Evolutionary conservation across 257 asterid genomes (phyloP).

Genomic region (Sherardia arvensis): DNA sequence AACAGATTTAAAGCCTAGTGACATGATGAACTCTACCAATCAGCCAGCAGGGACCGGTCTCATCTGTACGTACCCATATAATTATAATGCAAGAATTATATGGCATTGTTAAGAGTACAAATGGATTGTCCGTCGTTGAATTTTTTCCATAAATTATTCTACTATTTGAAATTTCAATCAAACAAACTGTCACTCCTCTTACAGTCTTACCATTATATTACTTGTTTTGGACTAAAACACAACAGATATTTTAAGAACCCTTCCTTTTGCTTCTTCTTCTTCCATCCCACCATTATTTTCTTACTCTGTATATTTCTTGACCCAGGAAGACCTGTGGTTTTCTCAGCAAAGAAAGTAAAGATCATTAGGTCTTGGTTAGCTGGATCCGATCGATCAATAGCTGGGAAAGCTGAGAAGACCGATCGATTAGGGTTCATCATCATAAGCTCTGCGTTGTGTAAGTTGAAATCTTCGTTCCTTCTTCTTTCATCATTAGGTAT

Average conservation of each 20-base stretch:
- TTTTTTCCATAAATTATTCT: slow-evolving; percentile 5
- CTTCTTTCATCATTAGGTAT: neutral
- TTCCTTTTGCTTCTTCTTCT: neutral
- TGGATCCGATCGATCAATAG: neutral
- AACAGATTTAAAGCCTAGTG: neutral
- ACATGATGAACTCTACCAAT: slow-evolving; percentile 50
- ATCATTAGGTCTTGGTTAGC: neutral
- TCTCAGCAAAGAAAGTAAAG: neutral
- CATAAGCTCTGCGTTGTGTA: neutral
- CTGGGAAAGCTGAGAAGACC: neutral
- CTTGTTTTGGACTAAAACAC: neutral
- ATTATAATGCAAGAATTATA: slow-evolving; percentile 47
- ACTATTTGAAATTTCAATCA: neutral
- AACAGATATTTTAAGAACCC: neutral
- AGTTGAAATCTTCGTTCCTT: neutral
- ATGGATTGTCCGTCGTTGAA: slow-evolving; percentile 43
- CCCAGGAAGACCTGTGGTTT: neutral
- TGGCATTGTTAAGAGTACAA: slow-evolving; percentile 43
- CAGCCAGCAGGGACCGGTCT: slow-evolving; percentile 47
- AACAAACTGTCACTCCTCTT: neutral
- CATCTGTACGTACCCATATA: slow-evolving; percentile 46
- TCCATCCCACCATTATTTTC: neutral
- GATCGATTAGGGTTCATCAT: neutral
- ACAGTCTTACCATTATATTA: neutral
- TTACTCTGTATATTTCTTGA: neutral